Evolutionary conservation across 2,329 filamentous ascomycete species (phyloP), one percentile per base, ranked within the genome.

Genomic region (Penicillium italicum): DNA sequence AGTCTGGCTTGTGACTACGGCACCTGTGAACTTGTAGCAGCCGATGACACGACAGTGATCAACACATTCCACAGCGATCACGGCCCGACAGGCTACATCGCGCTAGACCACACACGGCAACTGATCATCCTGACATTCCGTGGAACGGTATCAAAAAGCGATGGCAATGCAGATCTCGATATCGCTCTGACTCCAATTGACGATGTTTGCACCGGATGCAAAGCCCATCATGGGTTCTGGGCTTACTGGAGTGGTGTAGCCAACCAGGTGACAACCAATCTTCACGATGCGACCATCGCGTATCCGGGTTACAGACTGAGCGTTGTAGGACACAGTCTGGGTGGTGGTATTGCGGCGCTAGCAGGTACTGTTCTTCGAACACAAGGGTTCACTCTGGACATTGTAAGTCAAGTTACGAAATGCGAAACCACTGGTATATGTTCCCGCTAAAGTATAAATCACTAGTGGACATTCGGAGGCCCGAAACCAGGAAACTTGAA

Each of bases 391-490:
- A 24, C 8, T 22, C 16, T 44, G 16, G 49, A 51, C 14, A 11
- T 45, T 26, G 40, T 51, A 11, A 30, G 49, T 45, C 2, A 7
- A 26, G 5, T 4, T 24, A 10, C 9, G 16, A 10, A 5, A 12
- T 18, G 28, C 9, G n/a, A 22, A 24, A 6, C 26, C 6, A 34
- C 2, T 7, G 2, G 31, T 20, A 1, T 18, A 20, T 4, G 8
- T 11, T 0, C n/a, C n/a, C 11, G 22, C 45, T 48, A 28, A 48
- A 22, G 1, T 18, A 9, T 14, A 14, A 26, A 6, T n/a, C 8
- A 4, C 8, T 8, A 52, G 41, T 52, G 50, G 50, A 52, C 41
- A 30, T 52, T 52, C 20, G 50, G 50, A 31, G 22, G 31, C 16
- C 33, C 50, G 0, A 52, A 52, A 30, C n/a, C 31, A 30, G 50